Evolutionary conservation across 176 grass and related monocot genomes (phyloP).

Genomic region (Poa annua): DNA sequence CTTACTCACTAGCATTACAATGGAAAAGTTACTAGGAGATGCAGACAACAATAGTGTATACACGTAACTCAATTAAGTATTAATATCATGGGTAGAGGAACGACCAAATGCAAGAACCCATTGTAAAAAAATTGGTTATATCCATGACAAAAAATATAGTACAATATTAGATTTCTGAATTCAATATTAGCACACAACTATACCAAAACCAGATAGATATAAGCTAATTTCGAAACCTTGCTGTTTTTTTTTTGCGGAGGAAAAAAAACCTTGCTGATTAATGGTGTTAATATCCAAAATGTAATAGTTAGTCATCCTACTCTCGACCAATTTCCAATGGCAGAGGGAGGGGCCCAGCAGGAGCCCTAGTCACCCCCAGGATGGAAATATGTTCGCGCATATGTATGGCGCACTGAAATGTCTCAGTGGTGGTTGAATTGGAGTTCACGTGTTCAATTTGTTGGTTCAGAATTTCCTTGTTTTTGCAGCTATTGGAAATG

Average conservation of each 20-base stretch:
- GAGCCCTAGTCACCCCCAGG: neutral
- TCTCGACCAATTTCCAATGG: neutral
- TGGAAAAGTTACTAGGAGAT: neutral
- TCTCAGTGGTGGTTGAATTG: neutral
- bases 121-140: too few species aligned
- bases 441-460: neutral
- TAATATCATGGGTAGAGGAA: constrained; percentile 2
- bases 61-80: neutral
- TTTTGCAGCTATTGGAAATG: constrained; percentile 7
- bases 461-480: neutral
- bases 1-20: constrained; percentile 15
- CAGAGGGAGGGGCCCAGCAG: neutral
- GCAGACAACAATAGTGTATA: neutral
- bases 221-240: neutral
- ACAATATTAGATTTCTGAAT: neutral
- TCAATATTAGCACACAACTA: constrained; percentile 11
- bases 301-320: constrained; percentile 14
- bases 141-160: constrained; percentile 11
- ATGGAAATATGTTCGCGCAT: neutral
- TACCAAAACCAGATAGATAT: constrained; percentile 28
- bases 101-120: neutral
- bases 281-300: neutral
- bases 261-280: neutral
- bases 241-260: too few species aligned
- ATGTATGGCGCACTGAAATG: neutral